phyloP scores from a whole-genome alignment of 2,329 filamentous ascomycete genomes.

The Magnaporthiopsis incrustans region DNA sequence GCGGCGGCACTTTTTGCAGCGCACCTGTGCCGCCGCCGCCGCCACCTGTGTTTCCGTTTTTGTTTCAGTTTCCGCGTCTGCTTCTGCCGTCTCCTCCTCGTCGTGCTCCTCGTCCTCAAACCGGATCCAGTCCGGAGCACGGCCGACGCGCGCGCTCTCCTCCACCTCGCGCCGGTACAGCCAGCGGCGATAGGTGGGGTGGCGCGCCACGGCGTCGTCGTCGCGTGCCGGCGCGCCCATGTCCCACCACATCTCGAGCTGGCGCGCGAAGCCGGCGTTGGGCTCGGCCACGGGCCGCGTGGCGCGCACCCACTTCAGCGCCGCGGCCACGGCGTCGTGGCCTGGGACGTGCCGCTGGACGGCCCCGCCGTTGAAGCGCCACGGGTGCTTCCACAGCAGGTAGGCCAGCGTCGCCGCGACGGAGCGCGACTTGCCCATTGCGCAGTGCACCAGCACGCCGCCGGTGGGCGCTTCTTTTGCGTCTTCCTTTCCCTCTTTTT shows the following conservation, averaged over 20 bases:
- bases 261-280: slow-evolving; percentile 84
- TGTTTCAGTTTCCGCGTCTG: slow-evolving; percentile 6
- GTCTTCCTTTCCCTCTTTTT: no score
- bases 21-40: slow-evolving; percentile 42
- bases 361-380: slow-evolving; percentile 34
- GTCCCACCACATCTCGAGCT: slow-evolving; percentile 77
- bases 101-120: slow-evolving; percentile 69
- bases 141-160: slow-evolving; percentile 58
- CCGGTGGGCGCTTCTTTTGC: slow-evolving; percentile 14
- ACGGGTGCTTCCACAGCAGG: slow-evolving; percentile 61
- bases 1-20: slow-evolving; percentile 86
- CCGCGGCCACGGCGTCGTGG: slow-evolving; percentile 44
- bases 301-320: slow-evolving; percentile 61
- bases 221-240: slow-evolving; percentile 69
- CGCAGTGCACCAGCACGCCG: slow-evolving; percentile 60
- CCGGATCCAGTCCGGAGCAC: slow-evolving; percentile 73
- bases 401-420: slow-evolving; percentile 79
- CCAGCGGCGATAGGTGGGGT: slow-evolving; percentile 74
- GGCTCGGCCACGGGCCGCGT: slow-evolving; percentile 75
- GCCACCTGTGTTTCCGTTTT: no score
- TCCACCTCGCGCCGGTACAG: slow-evolving; percentile 47
- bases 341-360: slow-evolving; percentile 34
- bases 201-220: slow-evolving; percentile 45
- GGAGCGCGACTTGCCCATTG: slow-evolving; percentile 93
- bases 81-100: slow-evolving; percentile 21